A percentile compares a stretch with the other conserved stretches of the same genome.
These are phyloP conservation scores for Crataegus laevigata DNA, from an alignment of 306 rosid genomes.

Conservation along the genomic window DNA sequence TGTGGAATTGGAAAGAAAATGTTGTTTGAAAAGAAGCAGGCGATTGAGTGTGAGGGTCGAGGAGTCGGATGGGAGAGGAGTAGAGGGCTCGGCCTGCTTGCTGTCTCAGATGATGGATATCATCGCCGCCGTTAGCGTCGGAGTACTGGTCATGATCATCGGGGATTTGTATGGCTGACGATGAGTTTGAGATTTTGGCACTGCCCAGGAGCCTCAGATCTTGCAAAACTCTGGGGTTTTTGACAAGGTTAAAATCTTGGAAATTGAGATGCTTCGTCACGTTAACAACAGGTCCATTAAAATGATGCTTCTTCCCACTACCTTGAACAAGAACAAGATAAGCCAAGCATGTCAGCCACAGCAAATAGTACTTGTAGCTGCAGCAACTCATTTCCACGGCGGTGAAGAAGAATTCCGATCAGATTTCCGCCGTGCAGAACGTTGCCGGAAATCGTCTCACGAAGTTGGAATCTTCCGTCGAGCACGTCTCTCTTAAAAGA, in stretches of 20 bases:
- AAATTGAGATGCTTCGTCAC: conserved; percentile 54
- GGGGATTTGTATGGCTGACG: conserved; percentile 53
- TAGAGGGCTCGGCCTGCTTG: conserved; percentile 72
- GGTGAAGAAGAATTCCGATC: no score
- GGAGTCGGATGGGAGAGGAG: conserved; percentile 52
- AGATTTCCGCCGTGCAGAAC: no score
- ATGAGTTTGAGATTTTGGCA: conserved; percentile 46
- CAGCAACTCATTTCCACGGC: conserved; percentile 24
- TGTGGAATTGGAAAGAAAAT: conserved; percentile 52
- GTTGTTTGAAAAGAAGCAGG: conserved; percentile 67
- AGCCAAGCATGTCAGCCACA: conserved; percentile 8
- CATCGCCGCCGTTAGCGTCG: background rate
- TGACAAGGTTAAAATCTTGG: conserved; percentile 40
- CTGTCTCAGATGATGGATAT: conserved; percentile 25
- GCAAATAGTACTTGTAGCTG: background rate
- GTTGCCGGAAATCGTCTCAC: no score
- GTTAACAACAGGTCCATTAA: conserved; percentile 28
- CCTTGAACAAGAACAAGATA: conserved; percentile 14
- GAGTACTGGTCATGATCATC: conserved; percentile 16
- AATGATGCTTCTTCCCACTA: conserved; percentile 10
- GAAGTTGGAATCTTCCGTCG: no score
- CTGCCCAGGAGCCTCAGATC: conserved; percentile 70
- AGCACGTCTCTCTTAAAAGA: no score
- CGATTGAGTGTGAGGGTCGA: conserved; percentile 44
- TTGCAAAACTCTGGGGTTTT: conserved; percentile 33